Evolutionary conservation across 306 rosid species (phyloP), one percentile per base, ranked within the genome.

Genomic region (Begonia loranthoides): DNA sequence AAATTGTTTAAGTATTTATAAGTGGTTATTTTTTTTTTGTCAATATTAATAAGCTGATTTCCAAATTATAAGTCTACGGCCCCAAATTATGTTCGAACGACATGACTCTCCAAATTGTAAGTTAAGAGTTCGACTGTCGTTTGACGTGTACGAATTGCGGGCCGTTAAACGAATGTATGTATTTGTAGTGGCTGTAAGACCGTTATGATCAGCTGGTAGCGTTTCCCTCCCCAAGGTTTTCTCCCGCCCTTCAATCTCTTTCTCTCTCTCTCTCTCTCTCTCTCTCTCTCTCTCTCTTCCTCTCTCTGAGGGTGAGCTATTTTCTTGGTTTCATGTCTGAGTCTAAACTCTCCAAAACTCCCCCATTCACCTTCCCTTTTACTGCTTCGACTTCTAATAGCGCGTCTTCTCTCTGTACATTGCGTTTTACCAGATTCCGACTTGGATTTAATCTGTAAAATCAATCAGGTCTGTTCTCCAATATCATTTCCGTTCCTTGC

Each of bases 331-430:
- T 48, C 62, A 49, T 62, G 73, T 68, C 63, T 40, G 21, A 55
- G 17, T 52, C 65, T 47, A 60, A 58, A 48, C 63, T 52, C 17
- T 65, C 69, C 48, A 52, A 62, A 56, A 45, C 56, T 41, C 73
- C 15, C 21, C 58, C 62, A 41, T 13, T 34, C n/a, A 10, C 45
- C 58, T 47, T 57, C 45, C 13, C 4, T 57, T 28, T 45, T 64
- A 46, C 41, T 17, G 24, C 34, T 10, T 46, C 49, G 15, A 15
- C 44, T 45, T 28, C 57, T 63, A 36, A 22, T 67, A 43, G 45
- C 58, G 28, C 41, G 53, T 62, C 49, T n/a, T 12, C 57, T 48
- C 22, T 19, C 2, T 19, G 22, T 19, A 19, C 22, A 19, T 21
- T 39, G 28, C 60, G 9, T 39, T 13, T 47, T 41, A 9, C 41